Evolutionary conservation across 2,329 filamentous ascomycete genomes (phyloP).

Genomic region (Ceratocystis albifundus): DNA sequence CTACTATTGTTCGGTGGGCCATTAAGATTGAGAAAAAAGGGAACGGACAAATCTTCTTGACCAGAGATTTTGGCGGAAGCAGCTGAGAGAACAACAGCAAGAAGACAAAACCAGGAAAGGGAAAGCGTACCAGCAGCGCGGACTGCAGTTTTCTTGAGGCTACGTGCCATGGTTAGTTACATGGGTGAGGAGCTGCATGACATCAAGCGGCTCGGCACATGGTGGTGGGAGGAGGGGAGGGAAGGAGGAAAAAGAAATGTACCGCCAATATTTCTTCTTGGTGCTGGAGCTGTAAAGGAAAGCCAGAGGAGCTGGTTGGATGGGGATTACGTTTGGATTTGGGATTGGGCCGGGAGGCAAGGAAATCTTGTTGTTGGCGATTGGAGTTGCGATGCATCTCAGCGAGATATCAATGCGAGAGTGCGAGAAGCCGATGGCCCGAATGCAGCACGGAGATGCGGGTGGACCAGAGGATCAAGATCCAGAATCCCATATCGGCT

Average conservation of each 20-base stretch:
- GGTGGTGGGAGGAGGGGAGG: neutral
- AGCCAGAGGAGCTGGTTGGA: neutral
- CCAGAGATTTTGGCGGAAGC: no score
- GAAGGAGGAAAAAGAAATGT: neutral
- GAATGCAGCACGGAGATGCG: neutral
- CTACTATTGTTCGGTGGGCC: no score
- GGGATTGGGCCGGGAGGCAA: neutral
- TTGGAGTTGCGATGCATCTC: neutral
- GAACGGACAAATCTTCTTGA: no score
- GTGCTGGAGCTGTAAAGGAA: neutral
- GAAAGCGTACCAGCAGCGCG: no score
- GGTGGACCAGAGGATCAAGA: neutral
- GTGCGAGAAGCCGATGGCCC: conserved; percentile 1
- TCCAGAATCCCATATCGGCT: no score
- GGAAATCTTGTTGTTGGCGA: neutral
- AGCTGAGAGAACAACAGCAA: no score
- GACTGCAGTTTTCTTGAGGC: no score
- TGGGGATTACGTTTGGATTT: no score
- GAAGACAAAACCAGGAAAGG: no score
- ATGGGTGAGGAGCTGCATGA: neutral
- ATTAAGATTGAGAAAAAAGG: no score
- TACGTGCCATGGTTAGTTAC: neutral
- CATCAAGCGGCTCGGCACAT: conserved; percentile 1
- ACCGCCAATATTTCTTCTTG: neutral
- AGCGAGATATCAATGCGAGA: neutral